These are phyloP conservation scores for Zangia roseola DNA, from an alignment of 768 basidiomycete genomes.

Conservation along the genomic window DNA sequence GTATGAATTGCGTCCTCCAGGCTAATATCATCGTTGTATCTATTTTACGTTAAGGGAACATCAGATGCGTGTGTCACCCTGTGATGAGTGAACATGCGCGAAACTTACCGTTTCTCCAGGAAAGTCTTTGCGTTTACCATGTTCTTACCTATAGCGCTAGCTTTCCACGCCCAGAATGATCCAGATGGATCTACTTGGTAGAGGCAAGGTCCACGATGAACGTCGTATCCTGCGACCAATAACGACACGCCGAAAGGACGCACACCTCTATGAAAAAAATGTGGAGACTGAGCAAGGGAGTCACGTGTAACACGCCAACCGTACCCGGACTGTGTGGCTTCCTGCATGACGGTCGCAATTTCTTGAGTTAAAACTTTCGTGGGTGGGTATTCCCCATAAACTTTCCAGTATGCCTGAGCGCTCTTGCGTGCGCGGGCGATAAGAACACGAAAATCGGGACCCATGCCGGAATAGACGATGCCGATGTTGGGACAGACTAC, in stretches of 20 bases:
- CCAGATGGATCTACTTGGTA: conserved; percentile 99
- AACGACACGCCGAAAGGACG: conserved; percentile 98
- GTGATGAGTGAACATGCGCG: conserved; percentile 23
- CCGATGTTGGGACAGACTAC: conserved; percentile 98
- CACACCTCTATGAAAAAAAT: conserved; percentile 74
- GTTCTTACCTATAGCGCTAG: conserved; percentile 99
- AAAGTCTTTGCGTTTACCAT: conserved; percentile 99
- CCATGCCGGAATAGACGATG: conserved; percentile 99
- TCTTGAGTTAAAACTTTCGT: conserved; percentile 96
- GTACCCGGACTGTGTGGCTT: conserved; percentile 98
- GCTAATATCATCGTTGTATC: conserved; percentile 99
- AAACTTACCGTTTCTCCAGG: conserved; percentile 89
- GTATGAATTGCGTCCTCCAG: conserved; percentile 99
- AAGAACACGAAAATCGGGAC: conserved; percentile 95
- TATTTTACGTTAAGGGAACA: conserved; percentile 44
- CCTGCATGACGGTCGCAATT: conserved; percentile 97
- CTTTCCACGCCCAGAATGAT: conserved; percentile 99
- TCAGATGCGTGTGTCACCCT: conserved; percentile 14
- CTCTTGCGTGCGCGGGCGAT: conserved; percentile 95
- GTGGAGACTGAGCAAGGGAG: conserved; percentile 29
- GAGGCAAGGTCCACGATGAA: conserved; percentile 89
- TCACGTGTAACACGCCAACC: conserved; percentile 31
- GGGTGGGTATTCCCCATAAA: conserved; percentile 97
- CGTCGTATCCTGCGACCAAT: conserved; percentile 96
- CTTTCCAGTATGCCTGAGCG: conserved; percentile 99